Percentiles rank a stretch among this genome's conserved stretches.
phyloP scores from a whole-genome alignment of 805 yeast species.

The Wickerhamomyces xylosicus region DNA sequence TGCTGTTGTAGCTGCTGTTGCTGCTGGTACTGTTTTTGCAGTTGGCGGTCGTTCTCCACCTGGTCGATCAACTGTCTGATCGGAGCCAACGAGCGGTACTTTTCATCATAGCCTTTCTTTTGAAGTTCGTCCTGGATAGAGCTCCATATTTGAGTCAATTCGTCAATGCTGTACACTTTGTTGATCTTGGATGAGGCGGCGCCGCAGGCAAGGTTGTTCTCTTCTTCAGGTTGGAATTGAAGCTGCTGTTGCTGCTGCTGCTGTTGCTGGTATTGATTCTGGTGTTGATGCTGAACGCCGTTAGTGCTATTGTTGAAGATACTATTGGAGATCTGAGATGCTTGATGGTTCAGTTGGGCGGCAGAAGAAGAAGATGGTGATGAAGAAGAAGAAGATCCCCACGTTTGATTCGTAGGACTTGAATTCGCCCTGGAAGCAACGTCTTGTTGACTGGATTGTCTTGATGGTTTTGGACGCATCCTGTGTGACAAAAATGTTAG shows the following conservation, averaged over 20 bases:
- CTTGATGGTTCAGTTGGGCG: neutral
- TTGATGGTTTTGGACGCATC: conserved; percentile 23
- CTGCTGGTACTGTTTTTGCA: conserved; percentile 5
- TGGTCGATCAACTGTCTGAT: conserved; percentile 13
- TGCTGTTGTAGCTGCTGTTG: conserved; percentile 1
- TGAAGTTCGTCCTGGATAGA: conserved; percentile 24
- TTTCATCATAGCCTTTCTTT: conserved; percentile 18
- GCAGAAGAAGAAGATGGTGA: neutral
- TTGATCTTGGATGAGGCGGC: conserved; percentile 11
- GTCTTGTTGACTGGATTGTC: conserved; percentile 6
- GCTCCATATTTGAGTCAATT: conserved; percentile 44
- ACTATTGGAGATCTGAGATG: neutral
- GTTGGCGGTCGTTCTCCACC: conserved; percentile 12
- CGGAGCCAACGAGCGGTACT: conserved; percentile 23
- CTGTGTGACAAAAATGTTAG: conserved; percentile 9
- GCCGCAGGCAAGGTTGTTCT: neutral
- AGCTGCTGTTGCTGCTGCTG: conserved; percentile 1
- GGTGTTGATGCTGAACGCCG: conserved; percentile 5
- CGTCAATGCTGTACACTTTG: conserved; percentile 34
- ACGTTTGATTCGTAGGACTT: neutral
- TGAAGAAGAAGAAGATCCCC: neutral
- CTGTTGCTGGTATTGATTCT: neutral
- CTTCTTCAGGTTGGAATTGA: conserved; percentile 1
- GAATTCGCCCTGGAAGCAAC: neutral
- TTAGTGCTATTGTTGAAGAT: neutral